Evolutionary conservation across 352 stramenopile genomes (phyloP).

Genomic region (Thalassiosira mediterranea): DNA sequence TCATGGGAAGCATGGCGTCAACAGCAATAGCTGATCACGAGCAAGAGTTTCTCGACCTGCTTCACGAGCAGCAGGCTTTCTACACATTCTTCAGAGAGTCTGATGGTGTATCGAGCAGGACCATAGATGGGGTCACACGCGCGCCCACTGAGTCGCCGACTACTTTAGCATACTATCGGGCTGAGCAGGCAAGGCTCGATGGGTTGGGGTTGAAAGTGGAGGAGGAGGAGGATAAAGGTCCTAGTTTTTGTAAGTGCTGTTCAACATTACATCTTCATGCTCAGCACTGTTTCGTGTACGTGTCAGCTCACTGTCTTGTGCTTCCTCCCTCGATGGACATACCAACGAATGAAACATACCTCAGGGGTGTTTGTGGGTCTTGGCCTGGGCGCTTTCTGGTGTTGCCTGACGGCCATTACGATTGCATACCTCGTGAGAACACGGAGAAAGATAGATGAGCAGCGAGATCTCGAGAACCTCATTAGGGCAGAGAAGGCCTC

Average conservation of each 20-base stretch:
- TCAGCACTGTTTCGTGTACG: too few species aligned
- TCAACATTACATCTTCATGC: too few species aligned
- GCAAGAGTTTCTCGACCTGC: conserved; percentile 21
- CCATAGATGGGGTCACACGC: conserved; percentile 11
- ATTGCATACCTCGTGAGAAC: conserved; percentile 18
- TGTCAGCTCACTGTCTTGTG: too few species aligned
- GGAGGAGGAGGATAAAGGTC: background rate
- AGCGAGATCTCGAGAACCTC: conserved; percentile 34
- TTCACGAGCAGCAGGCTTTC: conserved; percentile 29
- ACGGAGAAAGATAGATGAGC: conserved; percentile 18
- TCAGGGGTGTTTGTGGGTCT: conserved; percentile 23
- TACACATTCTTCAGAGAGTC: conserved; percentile 38
- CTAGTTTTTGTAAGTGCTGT: too few species aligned
- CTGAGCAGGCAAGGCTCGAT: conserved; percentile 6
- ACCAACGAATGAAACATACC: too few species aligned
- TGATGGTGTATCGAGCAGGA: conserved; percentile 13
- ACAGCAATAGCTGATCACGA: conserved; percentile 28
- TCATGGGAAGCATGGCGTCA: conserved; percentile 27
- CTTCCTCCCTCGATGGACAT: too few species aligned
- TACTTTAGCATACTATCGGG: conserved; percentile 7
- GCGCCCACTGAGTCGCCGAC: conserved; percentile 12
- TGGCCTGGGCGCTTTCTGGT: conserved; percentile 14
- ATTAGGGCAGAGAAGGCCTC: conserved; percentile 17
- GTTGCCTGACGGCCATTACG: conserved; percentile 15
- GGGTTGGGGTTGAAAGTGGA: background rate